These are phyloP conservation scores for Neurospora cerealis DNA, from an alignment of 495 filamentous ascomycete species.

Conservation along the genomic window DNA sequence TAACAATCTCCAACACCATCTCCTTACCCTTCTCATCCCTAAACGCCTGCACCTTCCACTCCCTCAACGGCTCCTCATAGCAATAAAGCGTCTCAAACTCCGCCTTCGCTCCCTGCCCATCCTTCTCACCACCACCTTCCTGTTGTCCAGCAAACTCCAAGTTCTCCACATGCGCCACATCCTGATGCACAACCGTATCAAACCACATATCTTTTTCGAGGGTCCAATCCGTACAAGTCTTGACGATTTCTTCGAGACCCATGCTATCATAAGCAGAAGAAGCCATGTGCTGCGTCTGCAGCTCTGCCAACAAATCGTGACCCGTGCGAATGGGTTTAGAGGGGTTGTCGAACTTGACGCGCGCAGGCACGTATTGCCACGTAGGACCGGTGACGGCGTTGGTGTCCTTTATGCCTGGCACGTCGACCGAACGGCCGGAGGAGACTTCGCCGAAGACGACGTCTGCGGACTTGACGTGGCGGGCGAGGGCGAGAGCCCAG, in stretches of 20 bases:
- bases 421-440: conserved; percentile 45
- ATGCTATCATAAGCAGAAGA: conserved; percentile 27
- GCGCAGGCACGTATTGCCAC: conserved; percentile 34
- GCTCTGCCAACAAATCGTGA: conserved; percentile 18
- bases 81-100: conserved; percentile 35
- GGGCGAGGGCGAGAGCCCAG: conserved; percentile 51
- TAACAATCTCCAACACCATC: conserved; percentile 33
- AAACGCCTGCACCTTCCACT: conserved; percentile 38
- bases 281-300: conserved; percentile 30
- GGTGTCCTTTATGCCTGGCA: conserved; percentile 33
- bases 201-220: conserved; percentile 22
- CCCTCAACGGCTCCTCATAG: conserved; percentile 32
- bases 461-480: conserved; percentile 34
- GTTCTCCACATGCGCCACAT: conserved; percentile 32
- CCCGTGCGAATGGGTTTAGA: conserved; percentile 9
- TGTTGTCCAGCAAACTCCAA: conserved; percentile 24
- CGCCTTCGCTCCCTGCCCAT: conserved; percentile 12
- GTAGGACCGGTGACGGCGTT: conserved; percentile 37
- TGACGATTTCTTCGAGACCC: conserved; percentile 25
- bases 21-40: conserved; percentile 23
- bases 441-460: conserved; percentile 53
- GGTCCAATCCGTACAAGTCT: conserved; percentile 16
- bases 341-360: conserved; percentile 19
- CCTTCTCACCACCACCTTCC: conserved; percentile 27
- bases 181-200: conserved; percentile 37